Conservation (phyloP, 2,329 filamentous ascomycete genomes). For the Grosmannia penicillata region DNA sequence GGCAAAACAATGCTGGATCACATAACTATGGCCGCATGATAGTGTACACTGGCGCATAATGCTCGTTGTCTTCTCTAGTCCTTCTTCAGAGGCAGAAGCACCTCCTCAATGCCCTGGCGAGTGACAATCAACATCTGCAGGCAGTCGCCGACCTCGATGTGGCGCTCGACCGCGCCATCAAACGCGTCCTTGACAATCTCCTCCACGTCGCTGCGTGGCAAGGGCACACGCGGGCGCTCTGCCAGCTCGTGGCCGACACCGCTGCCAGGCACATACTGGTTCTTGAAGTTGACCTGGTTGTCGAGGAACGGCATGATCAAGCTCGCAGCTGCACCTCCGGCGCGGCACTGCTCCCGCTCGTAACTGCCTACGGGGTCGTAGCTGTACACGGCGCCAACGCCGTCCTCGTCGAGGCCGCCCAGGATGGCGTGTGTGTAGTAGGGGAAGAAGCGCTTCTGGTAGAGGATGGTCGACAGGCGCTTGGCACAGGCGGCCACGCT, state of each 20-base stretch:
- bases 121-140: constrained; percentile 94
- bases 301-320: constrained; percentile 99
- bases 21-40: not conserved
- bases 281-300: constrained; percentile 99
- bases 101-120: constrained; percentile 75
- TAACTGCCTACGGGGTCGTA: constrained; percentile 98
- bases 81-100: constrained; percentile 71
- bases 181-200: constrained; percentile 92
- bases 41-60: not conserved
- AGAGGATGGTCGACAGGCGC: constrained; percentile 86
- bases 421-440: constrained; percentile 96
- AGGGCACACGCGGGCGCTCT: constrained; percentile 53
- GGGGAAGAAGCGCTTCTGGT: constrained; percentile 96
- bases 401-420: constrained; percentile 86
- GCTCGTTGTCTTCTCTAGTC: constrained; percentile 39
- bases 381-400: constrained; percentile 85
- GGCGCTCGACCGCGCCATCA: constrained; percentile 92
- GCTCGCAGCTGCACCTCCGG: constrained; percentile 80
- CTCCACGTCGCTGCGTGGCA: constrained; percentile 63
- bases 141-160: constrained; percentile 96
- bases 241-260: constrained; percentile 69
- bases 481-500: constrained; percentile 88
- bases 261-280: constrained; percentile 83
- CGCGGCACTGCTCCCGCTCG: constrained; percentile 90
- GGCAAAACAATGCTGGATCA: no score